Evolutionary conservation across 2,329 filamentous ascomycete species (phyloP), one percentile per base, ranked within the genome.

Genomic region (Fusarium aywerte): DNA sequence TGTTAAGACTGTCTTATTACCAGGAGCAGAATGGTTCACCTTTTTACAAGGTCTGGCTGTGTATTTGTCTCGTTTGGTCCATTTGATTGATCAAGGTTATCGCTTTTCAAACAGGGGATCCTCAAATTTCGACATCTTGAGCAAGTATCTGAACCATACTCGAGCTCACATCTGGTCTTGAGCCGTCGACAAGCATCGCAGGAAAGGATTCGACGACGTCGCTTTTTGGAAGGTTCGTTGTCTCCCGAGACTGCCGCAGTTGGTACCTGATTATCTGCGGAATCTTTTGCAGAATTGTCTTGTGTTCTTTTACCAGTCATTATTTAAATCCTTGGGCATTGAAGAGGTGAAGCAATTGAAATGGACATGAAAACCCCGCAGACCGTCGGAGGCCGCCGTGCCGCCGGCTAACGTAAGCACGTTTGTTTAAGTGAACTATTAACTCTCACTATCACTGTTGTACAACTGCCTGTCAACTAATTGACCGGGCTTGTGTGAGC

Each of bases 161-260:
- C 33, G 4, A 68, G 29, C 15, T 70, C 67, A 21, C 68, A 70
- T 42, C 68, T 67, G n/a, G 57, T 70, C 39, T 70, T 70, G 4
- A 70, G 51, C 27, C 64, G 36, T 4, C 67, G 61, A 39, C 67
- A 70, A 25, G 67, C 53, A 4, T 59, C 61, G 40, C 68, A 70
- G 3, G 68, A 70, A 15, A 70, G 44, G 6, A 70, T 70, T 10
- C 68, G 62, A 33, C 63, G 67, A 1, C 54, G 55, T 18, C 67
- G 39, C 36, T 62, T 67, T 42, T 57, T 70, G 12, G 52, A 31
- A 7, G 53, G 60, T 11, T 65, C 61, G 29, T n/a, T 39, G 15
- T 54, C 60, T 3, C 20, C 20, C 16, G 40, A 35, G 5, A 20
- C 23, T 6, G 16, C 36, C 27, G 32, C 9, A 27, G 12, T 16